Conservation (phyloP, 2,329 filamentous ascomycete species). For the Penicillium sp. region DNA sequence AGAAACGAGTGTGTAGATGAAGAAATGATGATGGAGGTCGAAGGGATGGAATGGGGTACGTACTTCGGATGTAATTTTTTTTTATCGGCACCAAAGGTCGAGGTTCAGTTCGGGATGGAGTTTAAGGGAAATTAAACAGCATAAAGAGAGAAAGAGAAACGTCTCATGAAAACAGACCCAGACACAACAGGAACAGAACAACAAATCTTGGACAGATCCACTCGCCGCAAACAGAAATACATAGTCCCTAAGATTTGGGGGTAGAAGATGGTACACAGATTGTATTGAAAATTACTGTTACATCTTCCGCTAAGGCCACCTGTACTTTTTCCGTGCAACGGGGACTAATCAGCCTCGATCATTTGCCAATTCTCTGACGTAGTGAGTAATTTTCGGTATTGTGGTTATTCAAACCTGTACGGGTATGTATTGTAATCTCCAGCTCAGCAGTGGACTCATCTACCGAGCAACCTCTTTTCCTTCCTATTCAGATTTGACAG, state of each 20-base stretch:
- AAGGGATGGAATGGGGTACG: conserved; percentile 23
- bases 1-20: conserved; percentile 19
- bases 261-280: background rate
- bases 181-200: background rate
- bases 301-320: conserved; percentile 7
- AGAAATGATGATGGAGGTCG: conserved; percentile 26
- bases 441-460: no score
- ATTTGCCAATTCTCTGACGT: background rate
- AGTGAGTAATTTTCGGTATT: background rate
- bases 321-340: background rate
- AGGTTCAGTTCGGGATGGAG: background rate
- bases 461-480: background rate
- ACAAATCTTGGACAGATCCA: background rate
- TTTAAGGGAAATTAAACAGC: background rate
- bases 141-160: background rate
- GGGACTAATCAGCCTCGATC: background rate
- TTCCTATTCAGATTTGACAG: background rate
- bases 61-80: conserved; percentile 15
- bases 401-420: background rate
- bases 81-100: conserved; percentile 9
- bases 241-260: background rate
- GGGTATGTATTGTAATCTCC: background rate
- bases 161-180: background rate
- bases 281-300: conserved; percentile 3
- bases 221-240: conserved; percentile 5